Percentiles rank a stretch among this genome's conserved stretches.
phyloP scores from a whole-genome alignment of 2,329 filamentous ascomycete species.

The Aspergillus ruber region DNA sequence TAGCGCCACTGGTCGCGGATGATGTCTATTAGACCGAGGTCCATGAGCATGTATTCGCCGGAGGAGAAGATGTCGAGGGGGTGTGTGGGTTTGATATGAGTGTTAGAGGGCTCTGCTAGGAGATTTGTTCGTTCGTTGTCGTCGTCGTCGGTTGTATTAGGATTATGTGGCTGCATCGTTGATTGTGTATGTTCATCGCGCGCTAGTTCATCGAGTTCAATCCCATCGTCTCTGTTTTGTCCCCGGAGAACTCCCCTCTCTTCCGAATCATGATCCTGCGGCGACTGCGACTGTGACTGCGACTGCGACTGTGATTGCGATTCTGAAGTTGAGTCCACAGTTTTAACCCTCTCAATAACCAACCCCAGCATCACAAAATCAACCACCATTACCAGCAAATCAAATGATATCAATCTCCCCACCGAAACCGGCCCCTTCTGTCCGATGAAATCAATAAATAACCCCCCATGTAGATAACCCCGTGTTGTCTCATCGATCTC shows the following conservation, averaged over 20 bases:
- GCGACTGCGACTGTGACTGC: conserved; percentile 9
- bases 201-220: conserved; percentile 35
- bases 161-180: conserved; percentile 11
- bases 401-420: conserved; percentile 46
- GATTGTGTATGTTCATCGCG: conserved; percentile 9
- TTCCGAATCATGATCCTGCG: conserved; percentile 54
- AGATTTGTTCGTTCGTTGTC: conserved; percentile 22
- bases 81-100: conserved; percentile 21
- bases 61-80: conserved; percentile 33
- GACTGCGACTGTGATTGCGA: background rate
- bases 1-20: conserved; percentile 36
- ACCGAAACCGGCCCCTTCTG: conserved; percentile 53
- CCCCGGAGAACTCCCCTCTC: conserved; percentile 49
- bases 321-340: conserved; percentile 25
- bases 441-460: conserved; percentile 60
- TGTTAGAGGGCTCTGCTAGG: conserved; percentile 26
- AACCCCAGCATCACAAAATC: conserved; percentile 54
- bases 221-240: conserved; percentile 25
- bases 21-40: conserved; percentile 29
- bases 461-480: conserved; percentile 55
- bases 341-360: conserved; percentile 46
- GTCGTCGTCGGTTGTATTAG: background rate
- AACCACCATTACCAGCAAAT: conserved; percentile 48
- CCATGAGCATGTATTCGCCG: conserved; percentile 32
- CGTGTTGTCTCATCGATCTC: conserved; percentile 46